These are phyloP conservation scores for Trichosporon ovoides DNA, from an alignment of 1,284 basidiomycete species.

Conservation along the genomic window DNA sequence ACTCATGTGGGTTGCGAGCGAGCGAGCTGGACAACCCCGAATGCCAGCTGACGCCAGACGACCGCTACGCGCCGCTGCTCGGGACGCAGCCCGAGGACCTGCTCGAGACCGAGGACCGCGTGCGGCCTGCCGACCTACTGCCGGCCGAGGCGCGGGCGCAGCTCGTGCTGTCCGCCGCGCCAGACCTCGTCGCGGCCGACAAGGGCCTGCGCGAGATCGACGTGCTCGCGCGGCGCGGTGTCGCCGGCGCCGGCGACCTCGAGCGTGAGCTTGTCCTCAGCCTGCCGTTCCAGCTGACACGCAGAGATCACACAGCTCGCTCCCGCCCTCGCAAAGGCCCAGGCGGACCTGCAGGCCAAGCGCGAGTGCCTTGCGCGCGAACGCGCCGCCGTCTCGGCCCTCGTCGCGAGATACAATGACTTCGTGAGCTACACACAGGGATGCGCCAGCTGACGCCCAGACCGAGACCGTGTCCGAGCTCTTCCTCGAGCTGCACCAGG, in stretches of 20 bases:
- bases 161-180: constrained; percentile 36
- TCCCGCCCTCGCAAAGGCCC: constrained; percentile 19
- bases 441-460: constrained; percentile 18
- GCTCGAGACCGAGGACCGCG: not conserved
- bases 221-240: constrained; percentile 27
- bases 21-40: not conserved
- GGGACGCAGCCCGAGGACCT: constrained; percentile 1
- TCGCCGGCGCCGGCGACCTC: constrained; percentile 34
- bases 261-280: constrained; percentile 27
- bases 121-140: constrained; percentile 24
- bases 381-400: constrained; percentile 23
- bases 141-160: constrained; percentile 28
- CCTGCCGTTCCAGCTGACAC: not conserved
- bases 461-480: constrained; percentile 40
- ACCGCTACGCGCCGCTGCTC: constrained; percentile 34
- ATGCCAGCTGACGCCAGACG: constrained; percentile 22
- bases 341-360: constrained; percentile 12
- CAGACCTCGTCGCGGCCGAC: constrained; percentile 37
- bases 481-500: constrained; percentile 39
- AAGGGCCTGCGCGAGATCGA: constrained; percentile 40
- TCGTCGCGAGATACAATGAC: constrained; percentile 35
- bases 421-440: constrained; percentile 26
- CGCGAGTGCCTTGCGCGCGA: constrained; percentile 18
- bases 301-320: constrained; percentile 31
- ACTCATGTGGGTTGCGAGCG: constrained; percentile 32